Base-by-base conservation (phyloP, 805 yeast species). In the Wickerhamomyces chaumierensis region DNA sequence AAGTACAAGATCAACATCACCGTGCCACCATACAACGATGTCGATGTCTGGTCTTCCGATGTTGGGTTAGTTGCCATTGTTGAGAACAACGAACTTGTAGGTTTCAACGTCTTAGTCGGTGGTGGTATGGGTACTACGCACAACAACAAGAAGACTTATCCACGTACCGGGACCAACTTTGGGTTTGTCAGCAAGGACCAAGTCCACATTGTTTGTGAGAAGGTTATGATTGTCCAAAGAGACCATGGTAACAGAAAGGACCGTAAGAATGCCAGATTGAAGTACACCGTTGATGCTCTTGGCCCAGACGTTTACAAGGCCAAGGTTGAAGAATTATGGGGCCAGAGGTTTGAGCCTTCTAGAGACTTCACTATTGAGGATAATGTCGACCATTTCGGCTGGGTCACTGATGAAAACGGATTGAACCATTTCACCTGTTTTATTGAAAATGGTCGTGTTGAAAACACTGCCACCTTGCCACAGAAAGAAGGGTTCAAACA, bases 101-200 rank as follows among this genome's bases (percentile, higher is more conserved):
- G 97, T 41, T 90, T 75, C 70, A 90, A 90, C 54, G 75, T 90
- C 38, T 72, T 82, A 43, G 95, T 81, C 47, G 97, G 97, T 61
- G 97, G 97, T 66, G 97, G 97, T 71, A 90, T 90, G 97, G 97
- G 97, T 53, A 75, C 94, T 33, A 90, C 97, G 13, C 97, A 90
- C 61, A 90, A 88, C 71, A 90, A 90, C 68, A 81, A 81, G 56
- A 90, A 90, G 71, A 90, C 97, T 0, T 90, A 90, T 58, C 97
- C 97, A 52, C 75, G 97, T 65, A 75, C 95, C 5, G 97, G 95
- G 45, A 80, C 95, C 16, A 64, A 76, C 62, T 72, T 90, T 48
- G 97, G 97, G 20, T 90, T 65, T 55, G 77, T 79, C 36, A 47
- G 75, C 4, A 67, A 68, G 43, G 88, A 79, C 37, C 73, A 86